A percentile compares a stretch with the other conserved stretches of the same genome.
These are phyloP conservation scores for Aspergillus aculeatinus DNA, from an alignment of 2,329 filamentous ascomycete genomes.

Conservation along the genomic window DNA sequence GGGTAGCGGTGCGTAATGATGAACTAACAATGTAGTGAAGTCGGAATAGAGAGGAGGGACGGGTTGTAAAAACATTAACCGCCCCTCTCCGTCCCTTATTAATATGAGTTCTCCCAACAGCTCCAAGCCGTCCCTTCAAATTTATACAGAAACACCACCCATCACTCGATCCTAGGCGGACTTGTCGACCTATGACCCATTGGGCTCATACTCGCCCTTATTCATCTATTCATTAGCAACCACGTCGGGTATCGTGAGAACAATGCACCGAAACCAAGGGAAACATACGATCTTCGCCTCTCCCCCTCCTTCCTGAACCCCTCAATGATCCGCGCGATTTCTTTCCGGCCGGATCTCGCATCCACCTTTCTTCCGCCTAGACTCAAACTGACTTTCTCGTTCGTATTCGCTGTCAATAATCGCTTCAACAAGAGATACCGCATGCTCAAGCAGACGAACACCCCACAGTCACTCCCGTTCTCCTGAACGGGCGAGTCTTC, in stretches of 20 bases:
- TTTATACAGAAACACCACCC: background rate
- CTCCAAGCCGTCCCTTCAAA: background rate
- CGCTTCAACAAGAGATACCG: slow-evolving; percentile 84
- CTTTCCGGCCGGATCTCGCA: slow-evolving; percentile 74
- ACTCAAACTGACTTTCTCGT: slow-evolving; percentile 91
- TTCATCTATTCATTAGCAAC: background rate
- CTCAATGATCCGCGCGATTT: slow-evolving; percentile 89
- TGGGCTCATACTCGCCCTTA: slow-evolving; percentile 26
- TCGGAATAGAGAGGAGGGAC: too few species aligned
- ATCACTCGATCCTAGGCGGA: slow-evolving; percentile 25
- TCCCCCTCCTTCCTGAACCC: slow-evolving; percentile 83
- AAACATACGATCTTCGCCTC: slow-evolving; percentile 72
- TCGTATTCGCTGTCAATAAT: slow-evolving; percentile 73
- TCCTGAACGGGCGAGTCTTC: slow-evolving; percentile 86
- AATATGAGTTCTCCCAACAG: background rate
- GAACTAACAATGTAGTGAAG: too few species aligned
- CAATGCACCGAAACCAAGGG: background rate
- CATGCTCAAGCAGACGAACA: slow-evolving; percentile 96
- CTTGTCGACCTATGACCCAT: slow-evolving; percentile 25
- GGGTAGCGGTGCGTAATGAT: too few species aligned
- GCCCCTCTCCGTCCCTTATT: too few species aligned
- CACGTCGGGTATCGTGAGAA: background rate
- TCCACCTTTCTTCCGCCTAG: slow-evolving; percentile 83
- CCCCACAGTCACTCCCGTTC: slow-evolving; percentile 89
- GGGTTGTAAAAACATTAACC: too few species aligned